Evolutionary conservation across 768 basidiomycete genomes (phyloP), one percentile per base, ranked within the genome.

Genomic region (Macrolepiota albuminosa): DNA sequence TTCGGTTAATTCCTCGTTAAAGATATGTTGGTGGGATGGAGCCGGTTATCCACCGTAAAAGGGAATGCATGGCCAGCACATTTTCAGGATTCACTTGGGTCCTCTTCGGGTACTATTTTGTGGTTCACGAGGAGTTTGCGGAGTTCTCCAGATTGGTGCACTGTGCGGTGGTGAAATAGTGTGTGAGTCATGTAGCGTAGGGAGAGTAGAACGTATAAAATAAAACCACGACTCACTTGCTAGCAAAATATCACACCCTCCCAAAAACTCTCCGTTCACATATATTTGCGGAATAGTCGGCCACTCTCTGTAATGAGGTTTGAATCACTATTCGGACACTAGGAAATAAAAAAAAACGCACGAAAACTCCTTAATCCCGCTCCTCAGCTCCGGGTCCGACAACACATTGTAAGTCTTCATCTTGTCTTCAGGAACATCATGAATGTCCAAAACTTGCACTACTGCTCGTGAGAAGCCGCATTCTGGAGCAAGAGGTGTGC

Each of bases 401-500:
- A 99, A 76, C 29, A 96, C 93, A 70, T 99, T 90, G 72, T 89
- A 98, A 5, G 94, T 89, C 78, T 88, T 83, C 69, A 98, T 71
- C 74, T 95, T 95, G 70, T 91, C 87, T 1, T 75, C 62, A 0
- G 89, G 84, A 0, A 98, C 93, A 29, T 87, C 86, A 46, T 95
- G 89, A 42, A 92, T 72, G 51, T 93, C 91, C 54, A 99, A 80
- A 50, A 98, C 85, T 71, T 98, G 95, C 34, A 94, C 83, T 0
- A 89, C 94, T 0, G 96, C 96, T 54, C 96, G 84, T 18, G 95
- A 97, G 82, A 98, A 99, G 13, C 96, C 96, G 62, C 96, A 98
- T 67, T 94, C 87, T 2, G 96, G 96, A 6, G 78, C 70, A 26
- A 86, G 80, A 0, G 91, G 93, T 16, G 89, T 93, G 10, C 97